phyloP scores from a whole-genome alignment of 2,329 filamentous ascomycete species.

The Neoascochyta sp. region DNA sequence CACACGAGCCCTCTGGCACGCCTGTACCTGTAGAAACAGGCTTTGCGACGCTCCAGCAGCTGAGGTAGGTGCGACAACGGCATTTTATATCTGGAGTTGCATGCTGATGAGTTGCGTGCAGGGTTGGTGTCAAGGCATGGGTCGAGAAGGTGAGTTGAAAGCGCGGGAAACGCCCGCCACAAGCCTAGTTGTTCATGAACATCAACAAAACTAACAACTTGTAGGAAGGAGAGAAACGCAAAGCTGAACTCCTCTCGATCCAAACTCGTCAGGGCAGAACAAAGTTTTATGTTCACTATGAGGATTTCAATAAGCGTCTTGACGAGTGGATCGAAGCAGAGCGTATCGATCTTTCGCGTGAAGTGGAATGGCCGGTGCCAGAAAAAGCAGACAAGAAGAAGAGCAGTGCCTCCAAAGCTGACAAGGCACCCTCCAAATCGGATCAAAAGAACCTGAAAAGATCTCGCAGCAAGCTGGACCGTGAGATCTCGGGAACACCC shows the following conservation, averaged over 20 bases:
- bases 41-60: slow-evolving; percentile 77
- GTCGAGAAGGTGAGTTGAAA: slow-evolving; percentile 62
- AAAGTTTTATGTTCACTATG: slow-evolving; percentile 94
- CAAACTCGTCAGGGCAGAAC: slow-evolving; percentile 83
- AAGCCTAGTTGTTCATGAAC: slow-evolving; percentile 2
- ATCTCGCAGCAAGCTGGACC: slow-evolving; percentile 45
- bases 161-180: slow-evolving; percentile 4
- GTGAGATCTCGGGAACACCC: slow-evolving; percentile 55
- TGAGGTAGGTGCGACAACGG: slow-evolving; percentile 58
- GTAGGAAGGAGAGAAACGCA: slow-evolving; percentile 75
- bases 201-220: slow-evolving; percentile 19
- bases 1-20: slow-evolving; percentile 52
- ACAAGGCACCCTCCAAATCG: slow-evolving; percentile 42
- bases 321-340: slow-evolving; percentile 84
- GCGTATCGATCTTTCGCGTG: slow-evolving; percentile 79
- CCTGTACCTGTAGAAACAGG: slow-evolving; percentile 67
- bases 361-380: slow-evolving; percentile 94
- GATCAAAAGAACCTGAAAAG: slow-evolving; percentile 47
- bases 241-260: slow-evolving; percentile 95
- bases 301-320: slow-evolving; percentile 91
- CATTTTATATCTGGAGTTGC: slow-evolving; percentile 24
- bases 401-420: slow-evolving; percentile 49
- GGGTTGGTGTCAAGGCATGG: slow-evolving; percentile 64
- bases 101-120: slow-evolving; percentile 39
- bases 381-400: slow-evolving; percentile 88